Evolutionary conservation across 2,329 filamentous ascomycete species (phyloP).

Genomic region (Talaromyces amestolkiae): DNA sequence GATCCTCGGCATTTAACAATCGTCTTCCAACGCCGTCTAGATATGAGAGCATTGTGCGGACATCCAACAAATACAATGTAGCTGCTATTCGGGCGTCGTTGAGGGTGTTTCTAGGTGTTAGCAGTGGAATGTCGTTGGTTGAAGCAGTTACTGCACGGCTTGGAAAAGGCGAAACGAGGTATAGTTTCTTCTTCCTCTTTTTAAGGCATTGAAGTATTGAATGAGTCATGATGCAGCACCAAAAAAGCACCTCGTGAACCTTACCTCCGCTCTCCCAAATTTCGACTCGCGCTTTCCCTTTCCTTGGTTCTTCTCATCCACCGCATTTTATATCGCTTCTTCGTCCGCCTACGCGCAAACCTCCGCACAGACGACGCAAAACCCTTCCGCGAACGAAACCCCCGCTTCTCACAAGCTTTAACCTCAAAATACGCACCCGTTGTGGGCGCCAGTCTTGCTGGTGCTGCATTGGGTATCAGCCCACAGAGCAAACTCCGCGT

Average conservation of each 20-base stretch:
- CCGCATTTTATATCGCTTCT: conserved; percentile 85
- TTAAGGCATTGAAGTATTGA: not conserved
- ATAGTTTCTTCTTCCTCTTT: too few species aligned
- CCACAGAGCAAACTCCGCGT: conserved; percentile 69
- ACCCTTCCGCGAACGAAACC: conserved; percentile 80
- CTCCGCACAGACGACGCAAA: conserved; percentile 76
- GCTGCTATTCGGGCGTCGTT: conserved; percentile 68
- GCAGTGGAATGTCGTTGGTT: conserved; percentile 62
- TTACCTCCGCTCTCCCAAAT: conserved; percentile 59
- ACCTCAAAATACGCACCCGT: conserved; percentile 84
- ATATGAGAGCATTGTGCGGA: conserved; percentile 52
- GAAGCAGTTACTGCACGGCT: conserved; percentile 46
- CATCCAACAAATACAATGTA: conserved; percentile 65
- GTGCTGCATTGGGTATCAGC: conserved; percentile 76
- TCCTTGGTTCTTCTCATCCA: conserved; percentile 86
- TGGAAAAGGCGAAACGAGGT: conserved; percentile 27
- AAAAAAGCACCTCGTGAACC: conserved; percentile 41
- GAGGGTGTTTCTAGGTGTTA: conserved; percentile 66
- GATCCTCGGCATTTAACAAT: conserved; percentile 59
- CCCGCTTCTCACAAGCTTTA: conserved; percentile 67
- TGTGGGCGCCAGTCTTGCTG: conserved; percentile 84
- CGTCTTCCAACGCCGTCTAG: conserved; percentile 50
- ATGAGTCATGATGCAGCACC: not conserved
- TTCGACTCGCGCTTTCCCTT: conserved; percentile 77
- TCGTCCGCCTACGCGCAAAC: conserved; percentile 72